Conservation (phyloP, 2,329 filamentous ascomycete species). For the Microdochium bolleyi region DNA sequence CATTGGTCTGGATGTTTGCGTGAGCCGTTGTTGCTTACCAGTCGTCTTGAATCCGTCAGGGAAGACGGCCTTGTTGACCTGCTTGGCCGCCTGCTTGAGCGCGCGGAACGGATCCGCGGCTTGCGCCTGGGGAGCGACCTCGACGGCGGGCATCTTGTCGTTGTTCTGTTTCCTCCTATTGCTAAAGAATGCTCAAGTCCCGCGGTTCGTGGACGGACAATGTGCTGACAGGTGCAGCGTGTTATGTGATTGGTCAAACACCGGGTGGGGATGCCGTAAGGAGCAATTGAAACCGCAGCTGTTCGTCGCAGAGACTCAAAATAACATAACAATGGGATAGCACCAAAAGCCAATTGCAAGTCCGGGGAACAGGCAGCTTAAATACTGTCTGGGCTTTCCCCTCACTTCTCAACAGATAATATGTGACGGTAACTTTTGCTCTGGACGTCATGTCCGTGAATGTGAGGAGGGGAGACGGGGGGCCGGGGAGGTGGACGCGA, state of each 20-base stretch:
- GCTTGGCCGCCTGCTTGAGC: slow-evolving; percentile 13
- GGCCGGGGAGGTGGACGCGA: background rate
- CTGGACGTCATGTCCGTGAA: background rate
- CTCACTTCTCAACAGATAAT: too few relatives aligned
- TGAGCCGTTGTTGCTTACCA: slow-evolving; percentile 12
- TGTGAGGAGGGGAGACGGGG: too few relatives aligned
- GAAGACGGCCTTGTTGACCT: slow-evolving; percentile 36
- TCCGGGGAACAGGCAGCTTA: background rate
- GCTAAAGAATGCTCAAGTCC: background rate
- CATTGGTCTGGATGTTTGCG: too few relatives aligned
- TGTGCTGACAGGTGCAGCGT: background rate
- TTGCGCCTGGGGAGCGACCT: background rate
- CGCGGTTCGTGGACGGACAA: background rate
- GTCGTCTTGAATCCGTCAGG: slow-evolving; percentile 57
- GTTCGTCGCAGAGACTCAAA: too few relatives aligned
- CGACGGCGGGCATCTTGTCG: background rate
- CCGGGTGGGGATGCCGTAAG: background rate
- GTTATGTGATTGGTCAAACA: background rate
- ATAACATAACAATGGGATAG: too few relatives aligned
- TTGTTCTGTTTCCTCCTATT: background rate
- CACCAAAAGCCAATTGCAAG: too few relatives aligned
- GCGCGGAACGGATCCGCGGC: background rate
- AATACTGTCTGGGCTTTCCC: background rate
- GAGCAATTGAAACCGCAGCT: background rate
- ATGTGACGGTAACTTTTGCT: too few relatives aligned